These are phyloP conservation scores for Coprinopsis marcescibilis DNA, from an alignment of 768 basidiomycete genomes.

Conservation along the genomic window DNA sequence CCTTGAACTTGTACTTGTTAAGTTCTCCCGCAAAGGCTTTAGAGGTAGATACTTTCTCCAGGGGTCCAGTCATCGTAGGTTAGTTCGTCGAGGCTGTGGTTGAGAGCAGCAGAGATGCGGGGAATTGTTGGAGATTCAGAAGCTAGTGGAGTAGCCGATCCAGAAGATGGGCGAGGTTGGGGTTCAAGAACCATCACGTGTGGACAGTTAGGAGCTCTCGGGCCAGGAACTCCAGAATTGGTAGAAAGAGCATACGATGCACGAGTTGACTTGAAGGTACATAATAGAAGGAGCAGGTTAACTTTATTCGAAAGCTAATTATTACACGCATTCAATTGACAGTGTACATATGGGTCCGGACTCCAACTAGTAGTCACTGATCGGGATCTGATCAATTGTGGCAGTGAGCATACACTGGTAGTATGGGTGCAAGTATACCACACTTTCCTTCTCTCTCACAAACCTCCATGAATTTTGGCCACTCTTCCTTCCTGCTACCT, in stretches of 20 bases:
- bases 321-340: too few species aligned
- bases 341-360: too few species aligned
- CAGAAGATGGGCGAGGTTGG: background rate
- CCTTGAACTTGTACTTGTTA: conserved; percentile 85
- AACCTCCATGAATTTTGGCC: conserved; percentile 2
- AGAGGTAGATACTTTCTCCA: conserved; percentile 71
- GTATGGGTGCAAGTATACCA: conserved; percentile 3
- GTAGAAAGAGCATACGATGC: too few species aligned
- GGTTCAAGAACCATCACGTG: conserved; percentile 1
- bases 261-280: background rate
- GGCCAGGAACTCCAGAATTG: too few species aligned
- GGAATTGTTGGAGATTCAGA: background rate
- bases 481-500: background rate
- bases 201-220: too few species aligned
- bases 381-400: background rate
- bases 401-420: too few species aligned
- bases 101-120: background rate
- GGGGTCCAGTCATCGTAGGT: conserved; percentile 19
- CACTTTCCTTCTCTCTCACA: background rate
- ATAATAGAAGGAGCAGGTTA: background rate
- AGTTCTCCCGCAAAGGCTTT: conserved; percentile 78
- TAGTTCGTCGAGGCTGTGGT: background rate
- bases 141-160: background rate
- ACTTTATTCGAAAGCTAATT: too few species aligned
- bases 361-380: too few species aligned